Evolutionary conservation across 1,284 basidiomycete species (phyloP).

Genomic region (Tilletiaria anomala): DNA sequence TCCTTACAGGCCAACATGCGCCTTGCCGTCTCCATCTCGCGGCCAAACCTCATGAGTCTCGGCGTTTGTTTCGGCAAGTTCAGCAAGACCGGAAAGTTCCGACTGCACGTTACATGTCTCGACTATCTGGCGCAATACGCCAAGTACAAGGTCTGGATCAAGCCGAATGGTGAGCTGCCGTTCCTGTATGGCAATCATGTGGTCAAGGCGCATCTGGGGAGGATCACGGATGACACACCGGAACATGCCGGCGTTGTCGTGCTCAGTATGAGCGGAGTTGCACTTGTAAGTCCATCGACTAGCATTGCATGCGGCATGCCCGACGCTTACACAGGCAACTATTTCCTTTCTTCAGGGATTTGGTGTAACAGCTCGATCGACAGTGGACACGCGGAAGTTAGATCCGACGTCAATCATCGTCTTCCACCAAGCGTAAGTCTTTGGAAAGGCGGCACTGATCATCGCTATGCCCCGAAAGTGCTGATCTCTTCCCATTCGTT

Average conservation of each 20-base stretch:
- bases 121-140: slow-evolving; percentile 93
- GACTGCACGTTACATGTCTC: slow-evolving; percentile 82
- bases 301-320: background rate
- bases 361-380: slow-evolving; percentile 90
- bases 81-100: slow-evolving; percentile 93
- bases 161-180: slow-evolving; percentile 97
- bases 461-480: background rate
- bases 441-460: background rate
- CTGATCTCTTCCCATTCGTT: background rate
- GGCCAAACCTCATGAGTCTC: slow-evolving; percentile 79
- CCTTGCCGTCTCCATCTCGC: slow-evolving; percentile 75
- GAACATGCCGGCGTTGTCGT: slow-evolving; percentile 98
- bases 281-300: slow-evolving; percentile 51
- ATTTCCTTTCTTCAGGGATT: slow-evolving; percentile 55
- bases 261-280: slow-evolving; percentile 85
- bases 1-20: slow-evolving; percentile 82
- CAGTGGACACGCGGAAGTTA: slow-evolving; percentile 86
- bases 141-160: slow-evolving; percentile 99
- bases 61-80: slow-evolving; percentile 98
- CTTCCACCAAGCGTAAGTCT: slow-evolving; percentile 88
- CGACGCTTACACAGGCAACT: background rate
- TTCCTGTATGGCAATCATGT: slow-evolving; percentile 98
- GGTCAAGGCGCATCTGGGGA: slow-evolving; percentile 93
- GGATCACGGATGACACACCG: slow-evolving; percentile 96
- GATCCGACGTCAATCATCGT: slow-evolving; percentile 98